Conservation (phyloP, 805 yeast species). For the Nakazawaea anatomiae region DNA sequence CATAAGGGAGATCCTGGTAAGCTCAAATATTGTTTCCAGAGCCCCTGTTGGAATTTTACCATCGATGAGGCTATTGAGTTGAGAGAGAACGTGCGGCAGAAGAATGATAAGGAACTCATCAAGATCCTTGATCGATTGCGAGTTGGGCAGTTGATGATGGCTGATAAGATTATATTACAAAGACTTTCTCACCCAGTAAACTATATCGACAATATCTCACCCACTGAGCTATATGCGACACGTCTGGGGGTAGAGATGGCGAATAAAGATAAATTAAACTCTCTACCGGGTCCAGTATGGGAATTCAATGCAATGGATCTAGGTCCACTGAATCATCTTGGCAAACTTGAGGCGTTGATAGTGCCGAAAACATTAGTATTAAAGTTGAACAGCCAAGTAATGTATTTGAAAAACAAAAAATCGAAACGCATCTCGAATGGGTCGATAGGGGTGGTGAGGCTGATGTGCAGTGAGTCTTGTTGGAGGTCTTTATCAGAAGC, state of each 20-base stretch:
- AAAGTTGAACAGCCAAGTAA: constrained; percentile 87
- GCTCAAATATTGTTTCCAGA: constrained; percentile 65
- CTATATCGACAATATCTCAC: constrained; percentile 33
- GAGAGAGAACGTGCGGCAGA: constrained; percentile 80
- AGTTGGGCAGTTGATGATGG: constrained; percentile 53
- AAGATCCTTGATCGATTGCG: constrained; percentile 77
- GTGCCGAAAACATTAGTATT: constrained; percentile 58
- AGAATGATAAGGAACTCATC: constrained; percentile 66
- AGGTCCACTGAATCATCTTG: constrained; percentile 18
- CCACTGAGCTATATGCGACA: constrained; percentile 69
- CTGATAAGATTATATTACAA: constrained; percentile 40
- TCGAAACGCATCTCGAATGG: constrained; percentile 75
- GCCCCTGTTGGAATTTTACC: constrained; percentile 58
- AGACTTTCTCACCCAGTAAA: constrained; percentile 29
- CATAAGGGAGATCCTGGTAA: constrained; percentile 29
- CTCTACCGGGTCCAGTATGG: constrained; percentile 41
- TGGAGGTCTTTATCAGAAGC: constrained; percentile 19
- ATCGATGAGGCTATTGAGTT: constrained; percentile 63
- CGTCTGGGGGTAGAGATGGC: constrained; percentile 79
- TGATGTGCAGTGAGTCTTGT: constrained; percentile 32
- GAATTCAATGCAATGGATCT: constrained; percentile 43
- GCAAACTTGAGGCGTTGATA: constrained; percentile 53
- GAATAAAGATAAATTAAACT: constrained; percentile 45
- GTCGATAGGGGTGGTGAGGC: constrained; percentile 70
- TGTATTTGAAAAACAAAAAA: constrained; percentile 82